These are phyloP conservation scores for Nannizzia gypsea DNA, from an alignment of 2,329 filamentous ascomycete species.

Conservation along the genomic window DNA sequence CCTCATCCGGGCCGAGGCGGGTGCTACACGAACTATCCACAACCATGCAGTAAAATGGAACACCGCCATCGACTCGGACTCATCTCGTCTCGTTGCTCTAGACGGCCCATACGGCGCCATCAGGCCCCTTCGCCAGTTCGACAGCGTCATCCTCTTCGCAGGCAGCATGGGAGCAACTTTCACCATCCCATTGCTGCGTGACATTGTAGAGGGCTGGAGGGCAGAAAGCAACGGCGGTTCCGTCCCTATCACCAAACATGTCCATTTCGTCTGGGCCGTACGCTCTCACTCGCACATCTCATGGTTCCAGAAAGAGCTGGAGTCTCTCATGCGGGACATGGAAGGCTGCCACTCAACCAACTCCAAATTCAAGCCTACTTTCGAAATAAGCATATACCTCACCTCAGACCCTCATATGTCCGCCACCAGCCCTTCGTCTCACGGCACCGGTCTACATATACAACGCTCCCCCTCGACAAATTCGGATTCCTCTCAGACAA, in stretches of 20 bases:
- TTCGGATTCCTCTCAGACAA: not conserved
- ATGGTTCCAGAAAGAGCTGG: slow-evolving; percentile 44
- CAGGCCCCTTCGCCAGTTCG: slow-evolving; percentile 46
- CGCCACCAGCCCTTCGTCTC: slow-evolving; percentile 14
- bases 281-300: slow-evolving; percentile 42
- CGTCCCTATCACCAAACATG: slow-evolving; percentile 30
- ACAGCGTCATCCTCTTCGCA: slow-evolving; percentile 48
- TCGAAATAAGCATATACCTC: slow-evolving; percentile 44
- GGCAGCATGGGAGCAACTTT: slow-evolving; percentile 51
- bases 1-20: slow-evolving; percentile 43
- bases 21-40: slow-evolving; percentile 42
- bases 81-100: slow-evolving; percentile 34
- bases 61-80: slow-evolving; percentile 5
- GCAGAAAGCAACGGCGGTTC: not conserved
- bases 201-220: slow-evolving; percentile 40
- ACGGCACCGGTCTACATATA: slow-evolving; percentile 15
- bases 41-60: slow-evolving; percentile 38
- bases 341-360: slow-evolving; percentile 23
- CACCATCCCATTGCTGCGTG: slow-evolving; percentile 44
- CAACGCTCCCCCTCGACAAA: slow-evolving; percentile 6
- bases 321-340: slow-evolving; percentile 34
- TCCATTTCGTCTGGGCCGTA: slow-evolving; percentile 49
- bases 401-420: slow-evolving; percentile 39
- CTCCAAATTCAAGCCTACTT: slow-evolving; percentile 28
- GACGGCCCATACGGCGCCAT: slow-evolving; percentile 45